Evolutionary conservation across 106 monocot species (phyloP).

Genomic region (Apostasia shenzhenica): DNA sequence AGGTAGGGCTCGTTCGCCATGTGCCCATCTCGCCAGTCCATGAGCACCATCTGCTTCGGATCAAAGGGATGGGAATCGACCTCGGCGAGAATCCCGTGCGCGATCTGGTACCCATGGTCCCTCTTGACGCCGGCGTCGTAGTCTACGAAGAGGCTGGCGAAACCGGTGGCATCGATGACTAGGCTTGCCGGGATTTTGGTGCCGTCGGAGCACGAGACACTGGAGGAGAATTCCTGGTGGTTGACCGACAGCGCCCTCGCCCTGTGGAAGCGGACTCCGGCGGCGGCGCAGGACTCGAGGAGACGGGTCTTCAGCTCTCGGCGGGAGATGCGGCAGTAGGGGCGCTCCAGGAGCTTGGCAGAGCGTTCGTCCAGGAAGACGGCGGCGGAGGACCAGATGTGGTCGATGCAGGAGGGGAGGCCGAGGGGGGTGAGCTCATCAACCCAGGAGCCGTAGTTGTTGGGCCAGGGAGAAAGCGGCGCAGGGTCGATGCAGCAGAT

Average conservation of each 20-base stretch:
- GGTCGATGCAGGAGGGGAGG: constrained; percentile 10
- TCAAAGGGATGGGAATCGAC: constrained; percentile 28
- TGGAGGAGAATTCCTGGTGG: constrained; percentile 23
- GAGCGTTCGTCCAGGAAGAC: constrained; percentile 10
- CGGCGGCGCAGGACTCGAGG: constrained; percentile 14
- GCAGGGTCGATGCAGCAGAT: constrained; percentile 29
- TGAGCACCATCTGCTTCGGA: constrained; percentile 22
- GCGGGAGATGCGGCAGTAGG: constrained; percentile 18
- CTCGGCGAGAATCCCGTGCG: constrained; percentile 31
- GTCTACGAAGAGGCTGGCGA: constrained; percentile 13
- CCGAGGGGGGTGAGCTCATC: constrained; percentile 22
- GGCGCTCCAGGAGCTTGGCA: constrained; percentile 16
- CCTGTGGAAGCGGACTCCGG: constrained; percentile 19
- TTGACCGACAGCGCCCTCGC: constrained; percentile 20
- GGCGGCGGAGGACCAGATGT: constrained; percentile 13
- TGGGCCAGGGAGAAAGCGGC: constrained; percentile 19
- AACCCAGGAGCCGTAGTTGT: constrained; percentile 34
- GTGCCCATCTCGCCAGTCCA: constrained; percentile 33
- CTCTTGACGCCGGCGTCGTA: neutral
- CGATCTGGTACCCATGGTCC: constrained; percentile 26
- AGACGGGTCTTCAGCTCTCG: constrained; percentile 14
- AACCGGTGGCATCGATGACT: constrained; percentile 25
- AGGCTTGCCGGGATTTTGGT: constrained; percentile 4
- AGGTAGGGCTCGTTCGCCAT: constrained; percentile 27
- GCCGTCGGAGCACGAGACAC: constrained; percentile 24